Evolutionary conservation across 805 yeast genomes (phyloP).

Genomic region (Phaffomyces thermotolerans): DNA sequence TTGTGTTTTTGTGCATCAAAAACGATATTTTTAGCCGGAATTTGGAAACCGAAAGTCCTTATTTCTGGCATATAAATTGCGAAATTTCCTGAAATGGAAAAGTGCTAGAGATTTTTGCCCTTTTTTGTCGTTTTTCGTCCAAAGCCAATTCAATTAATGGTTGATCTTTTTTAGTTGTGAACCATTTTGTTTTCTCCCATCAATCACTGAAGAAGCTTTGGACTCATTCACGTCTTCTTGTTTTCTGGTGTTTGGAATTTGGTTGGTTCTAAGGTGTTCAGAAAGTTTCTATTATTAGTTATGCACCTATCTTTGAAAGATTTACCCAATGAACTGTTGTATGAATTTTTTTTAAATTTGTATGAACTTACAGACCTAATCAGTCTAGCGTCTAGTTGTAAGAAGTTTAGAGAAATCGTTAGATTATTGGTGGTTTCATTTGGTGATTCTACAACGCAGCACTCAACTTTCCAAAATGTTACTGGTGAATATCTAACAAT

Average conservation of each 20-base stretch:
- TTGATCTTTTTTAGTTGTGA: too few species aligned
- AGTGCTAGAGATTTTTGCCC: too few species aligned
- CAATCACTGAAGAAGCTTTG: too few species aligned
- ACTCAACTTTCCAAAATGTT: background rate
- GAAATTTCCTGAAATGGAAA: too few species aligned
- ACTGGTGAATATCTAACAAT: conserved; percentile 1
- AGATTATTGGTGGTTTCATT: conserved; percentile 1
- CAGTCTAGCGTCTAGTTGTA: background rate
- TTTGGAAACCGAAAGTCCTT: too few species aligned
- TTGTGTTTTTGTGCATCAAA: too few species aligned
- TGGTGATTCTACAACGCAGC: conserved; percentile 4
- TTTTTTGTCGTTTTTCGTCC: too few species aligned
- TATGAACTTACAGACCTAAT: conserved; percentile 2
- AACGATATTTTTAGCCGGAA: too few species aligned
- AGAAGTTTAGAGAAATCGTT: conserved; percentile 1
- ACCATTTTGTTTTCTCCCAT: too few species aligned
- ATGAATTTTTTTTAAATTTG: background rate
- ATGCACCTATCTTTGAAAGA: background rate
- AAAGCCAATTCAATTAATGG: too few species aligned
- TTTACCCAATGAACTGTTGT: conserved; percentile 5
- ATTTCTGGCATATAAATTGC: too few species aligned
- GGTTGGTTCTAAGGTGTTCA: background rate
- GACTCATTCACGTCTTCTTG: too few species aligned
- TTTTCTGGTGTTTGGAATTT: background rate
- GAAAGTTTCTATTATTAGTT: background rate